A percentile compares a stretch with the other conserved stretches of the same genome.
phyloP scores from a whole-genome alignment of 176 grass and related monocot genomes.

The Calamus simplicifolius region DNA sequence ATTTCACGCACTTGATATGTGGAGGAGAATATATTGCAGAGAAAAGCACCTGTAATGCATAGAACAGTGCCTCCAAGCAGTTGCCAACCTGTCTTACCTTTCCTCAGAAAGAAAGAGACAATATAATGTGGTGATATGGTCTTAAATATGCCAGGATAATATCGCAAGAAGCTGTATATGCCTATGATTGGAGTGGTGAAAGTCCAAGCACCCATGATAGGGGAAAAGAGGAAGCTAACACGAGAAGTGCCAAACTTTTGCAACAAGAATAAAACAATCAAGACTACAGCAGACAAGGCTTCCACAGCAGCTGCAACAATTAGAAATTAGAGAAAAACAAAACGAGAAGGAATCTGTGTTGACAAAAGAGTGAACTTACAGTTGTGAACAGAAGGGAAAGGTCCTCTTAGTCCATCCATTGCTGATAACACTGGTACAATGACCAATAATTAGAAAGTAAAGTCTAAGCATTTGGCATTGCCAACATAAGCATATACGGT shows the following conservation, averaged over 20 bases:
- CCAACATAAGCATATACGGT: neutral
- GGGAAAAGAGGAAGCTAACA: conserved; percentile 84
- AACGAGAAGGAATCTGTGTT: neutral
- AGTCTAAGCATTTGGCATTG: neutral
- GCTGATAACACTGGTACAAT: conserved; percentile 57
- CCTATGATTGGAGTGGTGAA: conserved; percentile 72
- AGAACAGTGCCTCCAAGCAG: conserved; percentile 80
- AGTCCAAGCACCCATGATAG: conserved; percentile 79
- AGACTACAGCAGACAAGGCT: conserved; percentile 52
- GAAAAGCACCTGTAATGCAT: conserved; percentile 67
- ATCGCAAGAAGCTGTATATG: conserved; percentile 59
- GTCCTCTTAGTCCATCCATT: conserved; percentile 50
- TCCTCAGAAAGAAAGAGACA: conserved; percentile 55
- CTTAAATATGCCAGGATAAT: conserved; percentile 71
- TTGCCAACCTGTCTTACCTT: conserved; percentile 52
- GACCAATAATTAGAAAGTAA: neutral
- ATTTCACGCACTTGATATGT: no score
- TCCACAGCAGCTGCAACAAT: conserved; percentile 44
- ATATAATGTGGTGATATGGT: conserved; percentile 71
- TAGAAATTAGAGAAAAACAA: conserved; percentile 8
- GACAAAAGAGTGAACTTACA: conserved; percentile 28
- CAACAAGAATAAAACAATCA: conserved; percentile 62
- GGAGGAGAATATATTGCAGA: neutral
- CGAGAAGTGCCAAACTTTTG: conserved; percentile 75
- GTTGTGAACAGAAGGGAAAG: conserved; percentile 52